Evolutionary conservation across 352 stramenopile species (phyloP).

Genomic region (Globisporangium cederbergense): DNA sequence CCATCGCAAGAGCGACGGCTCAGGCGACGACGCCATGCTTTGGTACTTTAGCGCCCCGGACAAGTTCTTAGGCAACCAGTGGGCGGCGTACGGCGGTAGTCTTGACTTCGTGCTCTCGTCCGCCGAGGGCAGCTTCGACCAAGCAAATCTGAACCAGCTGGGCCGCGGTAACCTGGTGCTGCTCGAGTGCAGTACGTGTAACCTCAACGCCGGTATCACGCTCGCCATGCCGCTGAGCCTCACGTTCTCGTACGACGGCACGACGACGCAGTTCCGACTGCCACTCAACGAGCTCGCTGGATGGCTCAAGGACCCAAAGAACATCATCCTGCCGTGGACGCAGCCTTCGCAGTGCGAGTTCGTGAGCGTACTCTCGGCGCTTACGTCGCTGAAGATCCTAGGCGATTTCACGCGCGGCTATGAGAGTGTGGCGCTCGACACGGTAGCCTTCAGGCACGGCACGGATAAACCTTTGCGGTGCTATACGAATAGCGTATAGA

Average conservation of each 20-base stretch:
- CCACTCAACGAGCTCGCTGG: constrained; percentile 76
- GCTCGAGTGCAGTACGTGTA: constrained; percentile 85
- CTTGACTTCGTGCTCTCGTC: constrained; percentile 90
- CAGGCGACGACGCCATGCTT: constrained; percentile 66
- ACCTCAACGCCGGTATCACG: constrained; percentile 73
- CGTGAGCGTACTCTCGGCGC: constrained; percentile 80
- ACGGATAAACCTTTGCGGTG: constrained; percentile 37
- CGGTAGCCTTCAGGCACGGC: constrained; percentile 65
- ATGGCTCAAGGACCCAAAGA: constrained; percentile 91
- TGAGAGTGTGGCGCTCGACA: constrained; percentile 89
- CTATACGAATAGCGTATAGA: constrained; percentile 36
- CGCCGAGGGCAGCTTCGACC: constrained; percentile 85
- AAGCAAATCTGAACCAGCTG: constrained; percentile 69
- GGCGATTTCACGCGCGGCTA: constrained; percentile 90
- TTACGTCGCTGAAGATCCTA: constrained; percentile 84
- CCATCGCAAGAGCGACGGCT: constrained; percentile 47
- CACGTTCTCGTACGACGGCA: constrained; percentile 79
- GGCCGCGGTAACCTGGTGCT: constrained; percentile 70
- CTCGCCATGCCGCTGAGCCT: constrained; percentile 81
- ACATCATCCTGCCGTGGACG: constrained; percentile 75
- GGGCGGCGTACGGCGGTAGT: constrained; percentile 83
- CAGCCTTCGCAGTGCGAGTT: constrained; percentile 82
- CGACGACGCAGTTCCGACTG: constrained; percentile 78
- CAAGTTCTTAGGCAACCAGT: constrained; percentile 89
- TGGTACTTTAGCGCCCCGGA: constrained; percentile 86